Evolutionary conservation across 805 yeast species (phyloP), one percentile per base, ranked within the genome.

Genomic region (Komagataella ulmi): DNA sequence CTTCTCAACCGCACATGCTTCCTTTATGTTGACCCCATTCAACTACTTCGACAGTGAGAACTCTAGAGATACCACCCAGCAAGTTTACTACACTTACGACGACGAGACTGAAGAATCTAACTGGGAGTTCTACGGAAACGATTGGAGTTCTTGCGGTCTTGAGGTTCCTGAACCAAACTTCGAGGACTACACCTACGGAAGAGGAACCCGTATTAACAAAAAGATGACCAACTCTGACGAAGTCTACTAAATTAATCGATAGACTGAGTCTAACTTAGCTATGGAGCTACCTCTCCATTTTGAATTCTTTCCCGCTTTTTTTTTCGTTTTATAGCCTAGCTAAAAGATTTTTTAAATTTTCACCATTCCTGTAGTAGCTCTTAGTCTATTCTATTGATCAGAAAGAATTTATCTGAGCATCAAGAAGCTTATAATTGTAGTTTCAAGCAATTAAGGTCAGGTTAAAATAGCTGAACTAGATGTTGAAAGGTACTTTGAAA

Each of bases 21-120:
- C 57, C n/a, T 54, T 62, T 21, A 40, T 58, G 23, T 49, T 62
- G 19, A 62, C 65, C 2, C 65, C 65, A 36, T 61, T 54, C 54
- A 62, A 62, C 55, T 62, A 59, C 58, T 62, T 62, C 24, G 61
- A 59, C 45, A 43, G 24, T n/a, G 60, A 57, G 24, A 62, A 60
- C 49, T 53, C 58, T 46, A 49, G 57, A 44, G 65, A 61, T 46
- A 52, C 59, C 24, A 53, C 55, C 53, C 58, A 57, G 30, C 64
- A 61, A 49, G 47, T 57, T 53, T 46, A 53, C 47, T 61, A 57
- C 53, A 53, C 48, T 10, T 61, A 59, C 49, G 58, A 59, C 4
- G 57, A 51, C 21, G 51, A 48, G 3, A 30, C 40, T 14, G 52
- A 49, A n/a, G 48, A 46, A 17, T n/a, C 21, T 4, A 30, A 6